Evolutionary conservation across 202 grass and related monocot species (phyloP), one percentile per base, ranked within the genome.

Genomic region (Digitaria exilis): DNA sequence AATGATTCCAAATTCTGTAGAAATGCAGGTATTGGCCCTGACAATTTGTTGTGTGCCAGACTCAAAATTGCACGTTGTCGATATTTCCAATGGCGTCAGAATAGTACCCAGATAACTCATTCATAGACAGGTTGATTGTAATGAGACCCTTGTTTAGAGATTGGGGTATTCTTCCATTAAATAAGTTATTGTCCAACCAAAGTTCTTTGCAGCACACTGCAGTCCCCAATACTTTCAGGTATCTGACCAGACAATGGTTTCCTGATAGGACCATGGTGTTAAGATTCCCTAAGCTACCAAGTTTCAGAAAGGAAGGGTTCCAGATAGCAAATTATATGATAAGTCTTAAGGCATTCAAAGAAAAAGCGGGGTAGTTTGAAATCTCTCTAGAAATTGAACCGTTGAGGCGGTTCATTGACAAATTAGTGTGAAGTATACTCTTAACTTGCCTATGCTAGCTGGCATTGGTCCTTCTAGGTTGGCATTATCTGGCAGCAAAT

Each of bases 401-500:
- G 3, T 60, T 78, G 0, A 88, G 52, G 0, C 0, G 10, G 28
- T 87, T 87, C 35, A 8, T 45, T 11, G 52, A 71, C 2, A 82
- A 1, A 71, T 71, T 11, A 4, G 83, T 39, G 3, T n/a, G 0
- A 2, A 13, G 9, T 2, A 84, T 13, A 2, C 44, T 41, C 8
- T 43, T 5, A 83, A 12, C 0, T 80, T 69, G 0, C 76, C 48
- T 0, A 88, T 3, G 4, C 66, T 84, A 21, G 11, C 37, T 28
- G 80, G 86, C 6, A 88, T 84, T 19, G 44, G 17, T 67, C 86
- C 80, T 4, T 73, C 26, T 5, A 84, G 3, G 3, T 67, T 60
- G 14, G 2, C 2, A 5, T n/a, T 0, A 3, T 0, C 1, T 10
- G 56, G n/a, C 58, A 16, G 0, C 0, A 0, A 82, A 0, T 9